Base-by-base conservation (phyloP, 805 yeast genomes). In the Ogataea methylovora region DNA sequence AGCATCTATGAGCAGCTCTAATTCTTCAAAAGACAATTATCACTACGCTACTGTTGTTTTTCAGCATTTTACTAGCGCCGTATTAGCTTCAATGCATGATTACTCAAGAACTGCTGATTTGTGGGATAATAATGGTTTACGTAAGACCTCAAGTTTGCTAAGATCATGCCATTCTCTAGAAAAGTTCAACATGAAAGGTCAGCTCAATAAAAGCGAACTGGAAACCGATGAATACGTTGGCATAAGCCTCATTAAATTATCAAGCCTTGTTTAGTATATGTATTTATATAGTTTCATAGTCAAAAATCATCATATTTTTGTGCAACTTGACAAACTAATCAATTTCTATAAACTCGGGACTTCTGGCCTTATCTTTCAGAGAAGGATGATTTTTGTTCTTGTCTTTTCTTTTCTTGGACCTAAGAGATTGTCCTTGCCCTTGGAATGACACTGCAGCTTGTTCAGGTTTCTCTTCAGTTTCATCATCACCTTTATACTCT, bases 311-410 rank as follows among this genome's bases (percentile, higher is more conserved):
- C 4, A 12, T 33, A 22, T 15, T 25, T 4, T 6, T 18, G 18
- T 8, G 13, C 11, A 27, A 10, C 18, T 18, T 30, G 12, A 8
- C 32, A 47, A 29, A 46, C 56, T 62, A 76, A 58, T 84, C 94
- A 41, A 84, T 81, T 52, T 83, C 85, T 34, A 83, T 84, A n/a
- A 74, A 70, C 39, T 84, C 94, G 0, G 92, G 90, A 43, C 84
- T 77, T 31, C 78, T 59, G 8, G 76, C 72, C 43, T 79, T 77
- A 37, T 81, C 70, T 48, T 77, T 79, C 24, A 73, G 58, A n/a
- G 78, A 63, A 2, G 67, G 66, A 52, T 73, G 75, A 12, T 59
- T 58, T 36, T 60, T 67, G 29, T 63, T 67, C 27, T 49, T 51
- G 36, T 77, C 84, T 42, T 79, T 80, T 34, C 95, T 85, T 48